These are phyloP conservation scores for Globisporangium heterothallicum DNA, from an alignment of 352 stramenopile genomes.

Conservation along the genomic window DNA sequence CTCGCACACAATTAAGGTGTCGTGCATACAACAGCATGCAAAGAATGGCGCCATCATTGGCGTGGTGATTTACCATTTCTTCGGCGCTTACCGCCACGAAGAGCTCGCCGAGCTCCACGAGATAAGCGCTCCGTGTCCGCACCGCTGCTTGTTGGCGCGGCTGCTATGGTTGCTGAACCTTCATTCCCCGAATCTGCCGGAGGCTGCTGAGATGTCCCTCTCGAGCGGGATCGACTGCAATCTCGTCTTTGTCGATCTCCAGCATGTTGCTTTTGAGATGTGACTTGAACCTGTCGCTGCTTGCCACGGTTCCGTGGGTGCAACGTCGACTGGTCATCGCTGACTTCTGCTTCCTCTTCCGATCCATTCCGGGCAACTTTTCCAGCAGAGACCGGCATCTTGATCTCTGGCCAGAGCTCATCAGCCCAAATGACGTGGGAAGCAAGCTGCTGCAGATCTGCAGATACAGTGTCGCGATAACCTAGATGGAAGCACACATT, in stretches of 20 bases:
- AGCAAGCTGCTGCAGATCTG: slow-evolving; percentile 73
- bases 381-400: slow-evolving; percentile 12
- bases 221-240: slow-evolving; percentile 4
- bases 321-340: slow-evolving; percentile 3
- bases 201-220: not conserved
- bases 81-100: slow-evolving; percentile 1
- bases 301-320: slow-evolving; percentile 5
- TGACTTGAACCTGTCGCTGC: slow-evolving; percentile 13
- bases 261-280: not conserved
- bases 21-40: not conserved
- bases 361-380: slow-evolving; percentile 3
- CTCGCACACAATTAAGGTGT: not conserved
- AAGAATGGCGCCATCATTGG: not conserved
- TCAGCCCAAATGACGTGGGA: slow-evolving; percentile 72
- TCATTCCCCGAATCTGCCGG: not conserved
- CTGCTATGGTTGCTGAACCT: not conserved
- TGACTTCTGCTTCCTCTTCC: slow-evolving; percentile 1
- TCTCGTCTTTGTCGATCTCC: slow-evolving; percentile 10
- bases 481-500: slow-evolving; percentile 22
- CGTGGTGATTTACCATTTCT: slow-evolving; percentile 5
- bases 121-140: not conserved
- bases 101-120: not conserved
- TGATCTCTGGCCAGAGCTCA: slow-evolving; percentile 55
- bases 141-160: not conserved
- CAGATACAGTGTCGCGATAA: slow-evolving; percentile 65